Conservation (phyloP, 2,329 filamentous ascomycete species). For the Pseudodiploospora longispora region DNA sequence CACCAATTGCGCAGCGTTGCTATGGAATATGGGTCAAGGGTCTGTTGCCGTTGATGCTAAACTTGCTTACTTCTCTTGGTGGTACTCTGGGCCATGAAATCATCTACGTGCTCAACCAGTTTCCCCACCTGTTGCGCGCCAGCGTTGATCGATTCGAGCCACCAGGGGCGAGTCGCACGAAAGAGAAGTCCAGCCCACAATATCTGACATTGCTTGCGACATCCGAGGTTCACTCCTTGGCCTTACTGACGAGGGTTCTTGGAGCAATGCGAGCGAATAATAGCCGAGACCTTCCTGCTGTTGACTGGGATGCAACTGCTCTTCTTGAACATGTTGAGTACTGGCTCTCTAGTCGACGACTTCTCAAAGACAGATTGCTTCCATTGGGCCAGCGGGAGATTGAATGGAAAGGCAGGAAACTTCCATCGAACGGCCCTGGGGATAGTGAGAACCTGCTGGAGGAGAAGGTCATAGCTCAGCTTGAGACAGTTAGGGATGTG, state of each 20-base stretch:
- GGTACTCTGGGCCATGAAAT: constrained; percentile 77
- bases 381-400: constrained; percentile 66
- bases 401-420: constrained; percentile 45
- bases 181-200: constrained; percentile 40
- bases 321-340: constrained; percentile 79
- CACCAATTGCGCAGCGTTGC: constrained; percentile 59
- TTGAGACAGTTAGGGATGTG: constrained; percentile 52
- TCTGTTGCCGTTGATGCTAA: constrained; percentile 79
- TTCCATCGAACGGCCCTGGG: constrained; percentile 24
- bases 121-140: constrained; percentile 66
- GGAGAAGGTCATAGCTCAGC: constrained; percentile 63
- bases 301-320: constrained; percentile 65
- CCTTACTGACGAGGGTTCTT: constrained; percentile 67
- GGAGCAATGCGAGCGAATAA: constrained; percentile 57
- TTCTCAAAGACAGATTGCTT: constrained; percentile 64
- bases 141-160: constrained; percentile 66
- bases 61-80: constrained; percentile 75
- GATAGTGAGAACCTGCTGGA: constrained; percentile 59
- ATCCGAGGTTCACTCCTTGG: constrained; percentile 70
- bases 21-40: constrained; percentile 88
- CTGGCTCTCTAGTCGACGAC: constrained; percentile 61
- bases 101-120: constrained; percentile 80
- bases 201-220: constrained; percentile 66
- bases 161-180: constrained; percentile 45
- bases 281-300: constrained; percentile 61